phyloP scores from a whole-genome alignment of 306 rosid species.

The Rosa multiflora region DNA sequence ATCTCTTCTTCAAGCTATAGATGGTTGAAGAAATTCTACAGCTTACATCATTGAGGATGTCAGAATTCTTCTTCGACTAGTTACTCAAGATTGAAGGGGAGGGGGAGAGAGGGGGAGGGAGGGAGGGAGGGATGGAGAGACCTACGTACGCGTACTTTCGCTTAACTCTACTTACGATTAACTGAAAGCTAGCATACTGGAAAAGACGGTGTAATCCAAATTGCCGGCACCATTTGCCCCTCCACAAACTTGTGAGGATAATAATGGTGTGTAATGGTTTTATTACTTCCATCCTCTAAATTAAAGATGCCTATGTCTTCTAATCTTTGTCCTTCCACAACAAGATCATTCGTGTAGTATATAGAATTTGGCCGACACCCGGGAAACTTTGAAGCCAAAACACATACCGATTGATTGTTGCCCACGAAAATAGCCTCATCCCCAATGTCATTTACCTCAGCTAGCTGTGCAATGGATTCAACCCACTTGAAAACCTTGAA shows the following conservation, averaged over 20 bases:
- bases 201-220: neutral
- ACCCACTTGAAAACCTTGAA: neutral
- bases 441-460: neutral
- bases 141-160: no score
- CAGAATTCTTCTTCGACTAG: no score
- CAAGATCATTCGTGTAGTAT: neutral
- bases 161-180: no score
- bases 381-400: neutral
- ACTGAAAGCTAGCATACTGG: neutral
- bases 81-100: no score
- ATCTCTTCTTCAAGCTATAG: no score
- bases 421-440: neutral
- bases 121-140: no score
- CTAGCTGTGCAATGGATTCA: neutral
- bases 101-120: no score
- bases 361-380: slow-evolving; percentile 1
- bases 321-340: neutral
- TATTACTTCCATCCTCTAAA: neutral
- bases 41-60: no score
- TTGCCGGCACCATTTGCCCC: neutral
- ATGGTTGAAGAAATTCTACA: no score
- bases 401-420: neutral
- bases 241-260: no score
- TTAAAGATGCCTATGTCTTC: neutral
- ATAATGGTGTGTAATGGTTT: neutral